Conservation (phyloP, 2,329 filamentous ascomycete genomes). For the Nemania diffusa region DNA sequence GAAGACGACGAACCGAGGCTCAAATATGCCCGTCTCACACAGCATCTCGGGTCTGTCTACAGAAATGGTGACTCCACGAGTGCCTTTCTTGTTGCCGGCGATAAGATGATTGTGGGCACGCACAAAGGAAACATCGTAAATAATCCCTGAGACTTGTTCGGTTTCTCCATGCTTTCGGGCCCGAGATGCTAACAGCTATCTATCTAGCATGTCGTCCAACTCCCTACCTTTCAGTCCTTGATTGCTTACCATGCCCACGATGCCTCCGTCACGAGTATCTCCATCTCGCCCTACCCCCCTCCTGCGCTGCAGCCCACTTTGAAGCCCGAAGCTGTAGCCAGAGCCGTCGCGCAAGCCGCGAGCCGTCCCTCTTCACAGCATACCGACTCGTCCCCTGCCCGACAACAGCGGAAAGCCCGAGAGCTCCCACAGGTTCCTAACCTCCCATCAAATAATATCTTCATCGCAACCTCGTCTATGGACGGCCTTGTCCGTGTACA, state of each 20-base stretch:
- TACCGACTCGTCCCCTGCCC: conserved; percentile 58
- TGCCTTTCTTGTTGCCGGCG: conserved; percentile 86
- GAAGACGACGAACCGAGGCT: conserved; percentile 94
- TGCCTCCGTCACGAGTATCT: conserved; percentile 88
- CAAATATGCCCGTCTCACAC: conserved; percentile 91
- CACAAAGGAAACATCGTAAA: conserved; percentile 96
- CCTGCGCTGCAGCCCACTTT: conserved; percentile 63
- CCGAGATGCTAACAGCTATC: conserved; percentile 13
- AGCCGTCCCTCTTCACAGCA: conserved; percentile 53
- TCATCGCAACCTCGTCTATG: conserved; percentile 92
- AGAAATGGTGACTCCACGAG: conserved; percentile 96
- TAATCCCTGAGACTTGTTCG: conserved; percentile 39
- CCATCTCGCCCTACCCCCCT: conserved; percentile 86
- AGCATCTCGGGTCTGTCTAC: conserved; percentile 82
- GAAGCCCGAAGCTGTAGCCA: conserved; percentile 55
- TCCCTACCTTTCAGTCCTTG: conserved; percentile 83
- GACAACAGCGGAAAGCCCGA: conserved; percentile 39
- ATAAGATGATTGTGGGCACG: conserved; percentile 97
- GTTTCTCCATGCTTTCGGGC: neutral
- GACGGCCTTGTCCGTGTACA: conserved; percentile 96
- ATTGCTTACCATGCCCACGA: conserved; percentile 92
- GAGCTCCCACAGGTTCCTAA: conserved; percentile 71
- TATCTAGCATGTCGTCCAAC: conserved; percentile 75
- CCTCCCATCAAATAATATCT: conserved; percentile 88
- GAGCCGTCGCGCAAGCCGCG: conserved; percentile 50